phyloP scores from a whole-genome alignment of 2,329 filamentous ascomycete species.

The Capronia americana region DNA sequence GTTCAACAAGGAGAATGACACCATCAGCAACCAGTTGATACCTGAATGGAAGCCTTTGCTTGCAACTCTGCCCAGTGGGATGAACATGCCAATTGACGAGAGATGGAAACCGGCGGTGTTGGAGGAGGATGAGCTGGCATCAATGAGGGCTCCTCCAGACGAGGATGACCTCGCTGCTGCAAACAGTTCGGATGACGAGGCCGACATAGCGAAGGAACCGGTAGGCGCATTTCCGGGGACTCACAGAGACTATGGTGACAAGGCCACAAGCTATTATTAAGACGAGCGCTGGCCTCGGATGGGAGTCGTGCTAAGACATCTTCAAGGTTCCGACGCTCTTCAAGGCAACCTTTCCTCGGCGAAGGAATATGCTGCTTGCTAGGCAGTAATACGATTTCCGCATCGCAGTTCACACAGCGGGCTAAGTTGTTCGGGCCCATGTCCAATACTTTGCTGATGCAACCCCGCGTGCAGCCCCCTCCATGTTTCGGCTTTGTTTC shows the following conservation, averaged over 20 bases:
- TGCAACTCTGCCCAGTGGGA: conserved; percentile 81
- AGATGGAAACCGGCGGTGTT: conserved; percentile 69
- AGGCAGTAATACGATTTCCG: not conserved
- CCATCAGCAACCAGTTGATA: conserved; percentile 81
- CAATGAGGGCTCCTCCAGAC: conserved; percentile 64
- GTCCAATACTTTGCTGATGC: not conserved
- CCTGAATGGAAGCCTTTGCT: conserved; percentile 75
- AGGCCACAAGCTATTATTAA: conserved; percentile 31
- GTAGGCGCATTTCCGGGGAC: conserved; percentile 47
- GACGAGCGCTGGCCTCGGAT: not conserved
- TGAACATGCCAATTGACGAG: conserved; percentile 72
- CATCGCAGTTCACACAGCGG: not conserved
- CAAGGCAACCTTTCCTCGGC: not conserved
- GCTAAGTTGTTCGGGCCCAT: not conserved
- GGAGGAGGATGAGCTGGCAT: conserved; percentile 66
- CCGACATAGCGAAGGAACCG: conserved; percentile 39
- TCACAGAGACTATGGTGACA: conserved; percentile 32
- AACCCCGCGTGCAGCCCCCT: not conserved
- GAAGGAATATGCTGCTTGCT: not conserved
- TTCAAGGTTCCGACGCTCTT: not conserved
- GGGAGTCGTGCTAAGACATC: not conserved
- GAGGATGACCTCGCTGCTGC: conserved; percentile 49
- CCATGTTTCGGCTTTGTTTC: conserved; percentile 24
- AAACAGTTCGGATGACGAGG: conserved; percentile 51
- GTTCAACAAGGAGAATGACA: conserved; percentile 93